Base-by-base conservation (phyloP, 148 eudicot species). In the Rhododendron kiyosumense region DNA sequence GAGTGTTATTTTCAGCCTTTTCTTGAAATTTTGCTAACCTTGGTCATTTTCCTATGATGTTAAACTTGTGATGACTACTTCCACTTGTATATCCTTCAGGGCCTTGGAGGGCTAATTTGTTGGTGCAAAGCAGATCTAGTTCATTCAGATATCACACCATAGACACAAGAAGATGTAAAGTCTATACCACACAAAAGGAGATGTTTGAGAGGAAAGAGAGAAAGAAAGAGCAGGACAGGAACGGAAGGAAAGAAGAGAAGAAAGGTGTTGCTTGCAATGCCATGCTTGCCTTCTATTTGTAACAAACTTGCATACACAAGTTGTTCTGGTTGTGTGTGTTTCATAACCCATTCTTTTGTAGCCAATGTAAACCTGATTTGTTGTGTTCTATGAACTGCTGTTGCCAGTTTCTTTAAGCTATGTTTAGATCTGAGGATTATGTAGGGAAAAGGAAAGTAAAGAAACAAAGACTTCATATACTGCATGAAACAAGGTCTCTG, bases 51-150 rank as follows among this genome's bases (percentile, higher is more conserved):
- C 38, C 12, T 22, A 4, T 63, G 30, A 38, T 52, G 26, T 36
- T 15, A 38, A 18, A 65, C 17, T 30, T 63, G 22, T 24, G 76
- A 15, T 43, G 51, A 36, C 71, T 48, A 48, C 49, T 48, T 49
- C 17, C 24, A 2, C 48, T 28, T 73, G 2, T 13, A 49, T 49
- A 38, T 84, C 65, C 63, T 83, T 71, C 79, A 84, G 67, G 85
- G 48, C 28, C 65, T 73, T 84, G 61, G 79, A 30, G 65, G 41
- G 32, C 85, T 28, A 84, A 71, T 24, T 73, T 73, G 79, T 20
- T 83, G 85, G 61, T 67, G 78, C 54, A 43, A 57, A 26, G 84
- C 78, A 46, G 41, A 71, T 71, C 15, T 48, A 15, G 63, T 49
- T 18, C 65, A 32, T 30, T 48, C 26, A 71, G 9, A 73, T 48